A percentile compares a stretch with the other conserved stretches of the same genome.
phyloP scores from a whole-genome alignment of 2,329 filamentous ascomycete genomes.

The Didymella sp. region DNA sequence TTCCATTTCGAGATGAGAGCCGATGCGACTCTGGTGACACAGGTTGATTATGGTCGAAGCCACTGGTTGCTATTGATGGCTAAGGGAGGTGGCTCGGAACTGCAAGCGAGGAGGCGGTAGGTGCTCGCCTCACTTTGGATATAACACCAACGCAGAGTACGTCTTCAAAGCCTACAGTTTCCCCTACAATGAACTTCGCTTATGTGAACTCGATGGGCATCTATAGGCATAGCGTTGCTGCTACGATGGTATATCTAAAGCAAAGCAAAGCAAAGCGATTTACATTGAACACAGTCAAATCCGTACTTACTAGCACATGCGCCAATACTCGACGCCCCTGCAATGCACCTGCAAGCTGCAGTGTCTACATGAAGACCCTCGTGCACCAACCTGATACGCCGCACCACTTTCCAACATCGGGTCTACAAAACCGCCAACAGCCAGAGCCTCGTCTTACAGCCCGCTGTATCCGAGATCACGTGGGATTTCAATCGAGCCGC shows the following conservation, averaged over 20 bases:
- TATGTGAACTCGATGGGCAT: background rate
- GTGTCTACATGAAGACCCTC: constrained; percentile 26
- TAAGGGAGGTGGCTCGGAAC: background rate
- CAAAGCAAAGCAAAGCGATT: constrained; percentile 8
- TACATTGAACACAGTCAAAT: background rate
- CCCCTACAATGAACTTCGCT: background rate
- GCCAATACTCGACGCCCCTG: constrained; percentile 30
- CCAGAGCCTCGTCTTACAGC: constrained; percentile 1
- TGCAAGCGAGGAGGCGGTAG: constrained; percentile 1
- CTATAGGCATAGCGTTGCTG: constrained; percentile 7
- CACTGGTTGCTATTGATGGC: background rate
- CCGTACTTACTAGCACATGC: constrained; percentile 5
- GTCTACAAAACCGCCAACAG: background rate
- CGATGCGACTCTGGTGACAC: constrained; percentile 9
- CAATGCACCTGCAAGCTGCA: constrained; percentile 39
- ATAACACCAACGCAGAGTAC: background rate
- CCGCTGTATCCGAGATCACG: background rate
- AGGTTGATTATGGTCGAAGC: background rate
- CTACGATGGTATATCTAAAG: constrained; percentile 26
- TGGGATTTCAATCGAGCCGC: background rate
- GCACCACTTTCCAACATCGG: background rate
- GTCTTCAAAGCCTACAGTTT: background rate
- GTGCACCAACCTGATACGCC: constrained; percentile 38
- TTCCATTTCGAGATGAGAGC: background rate
- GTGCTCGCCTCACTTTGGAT: constrained; percentile 30